Percentiles rank a stretch among this genome's conserved stretches.
Evolutionary conservation across 345 rosid species (phyloP).

Genomic region (Syzygium jambos): DNA sequence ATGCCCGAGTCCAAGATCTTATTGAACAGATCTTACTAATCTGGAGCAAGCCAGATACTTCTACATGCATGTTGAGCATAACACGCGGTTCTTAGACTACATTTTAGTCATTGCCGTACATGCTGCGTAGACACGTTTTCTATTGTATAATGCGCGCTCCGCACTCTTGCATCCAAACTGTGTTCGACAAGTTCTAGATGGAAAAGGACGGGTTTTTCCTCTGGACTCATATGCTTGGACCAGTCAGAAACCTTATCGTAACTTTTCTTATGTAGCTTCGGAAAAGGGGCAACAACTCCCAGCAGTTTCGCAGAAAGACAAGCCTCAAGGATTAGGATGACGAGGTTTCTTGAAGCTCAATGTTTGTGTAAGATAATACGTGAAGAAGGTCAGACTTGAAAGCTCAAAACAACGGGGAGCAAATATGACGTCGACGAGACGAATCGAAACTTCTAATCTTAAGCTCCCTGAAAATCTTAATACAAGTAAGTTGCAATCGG

Average conservation of each 20-base stretch:
- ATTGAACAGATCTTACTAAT: not conserved
- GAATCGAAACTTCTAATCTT: not conserved
- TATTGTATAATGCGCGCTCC: not conserved
- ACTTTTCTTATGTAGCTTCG: not conserved
- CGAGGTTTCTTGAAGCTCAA: not conserved
- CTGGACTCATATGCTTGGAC: not conserved
- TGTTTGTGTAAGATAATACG: not conserved
- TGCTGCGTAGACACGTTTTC: not conserved
- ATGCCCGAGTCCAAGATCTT: not conserved
- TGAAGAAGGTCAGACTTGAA: not conserved
- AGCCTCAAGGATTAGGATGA: not conserved
- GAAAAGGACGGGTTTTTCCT: not conserved
- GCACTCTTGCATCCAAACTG: not conserved
- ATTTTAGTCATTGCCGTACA: not conserved
- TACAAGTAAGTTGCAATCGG: not conserved
- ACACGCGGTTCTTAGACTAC: not conserved
- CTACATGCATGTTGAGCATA: not conserved
- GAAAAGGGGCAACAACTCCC: not conserved
- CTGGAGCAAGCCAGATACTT: not conserved
- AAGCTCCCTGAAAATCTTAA: not conserved
- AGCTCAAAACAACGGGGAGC: not conserved
- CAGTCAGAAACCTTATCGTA: not conserved
- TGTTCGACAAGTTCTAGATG: not conserved
- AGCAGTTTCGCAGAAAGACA: not conserved
- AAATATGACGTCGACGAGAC: not conserved